Conservation (phyloP, 441 rosid genomes). For the Adansonia grandidieri region DNA sequence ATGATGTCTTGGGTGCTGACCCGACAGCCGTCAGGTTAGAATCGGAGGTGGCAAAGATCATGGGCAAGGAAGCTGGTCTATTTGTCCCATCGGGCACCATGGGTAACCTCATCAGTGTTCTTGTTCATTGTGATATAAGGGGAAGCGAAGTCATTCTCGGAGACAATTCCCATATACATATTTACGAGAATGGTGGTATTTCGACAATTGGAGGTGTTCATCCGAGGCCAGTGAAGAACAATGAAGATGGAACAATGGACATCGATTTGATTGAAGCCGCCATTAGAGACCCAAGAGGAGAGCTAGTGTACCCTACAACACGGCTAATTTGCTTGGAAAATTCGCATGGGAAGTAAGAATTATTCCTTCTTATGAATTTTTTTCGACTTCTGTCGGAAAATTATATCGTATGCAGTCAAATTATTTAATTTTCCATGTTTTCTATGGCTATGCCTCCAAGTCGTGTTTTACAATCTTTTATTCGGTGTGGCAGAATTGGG, state of each 20-base stretch:
- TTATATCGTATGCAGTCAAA: constrained; percentile 9
- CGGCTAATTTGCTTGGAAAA: constrained; percentile 94
- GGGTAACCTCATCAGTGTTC: constrained; percentile 93
- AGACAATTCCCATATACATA: constrained; percentile 76
- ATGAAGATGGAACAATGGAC: constrained; percentile 84
- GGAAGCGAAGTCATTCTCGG: constrained; percentile 97
- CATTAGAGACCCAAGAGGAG: constrained; percentile 71
- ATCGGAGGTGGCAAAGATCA: constrained; percentile 69
- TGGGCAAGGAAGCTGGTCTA: constrained; percentile 83
- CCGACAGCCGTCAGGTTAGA: constrained; percentile 73
- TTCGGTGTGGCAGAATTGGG: background rate
- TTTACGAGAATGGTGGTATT: constrained; percentile 88
- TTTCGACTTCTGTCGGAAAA: background rate
- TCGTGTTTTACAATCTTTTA: background rate
- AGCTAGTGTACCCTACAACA: constrained; percentile 77
- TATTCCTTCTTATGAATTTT: background rate
- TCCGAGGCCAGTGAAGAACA: constrained; percentile 77
- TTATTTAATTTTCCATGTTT: constrained; percentile 2
- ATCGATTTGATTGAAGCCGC: constrained; percentile 72
- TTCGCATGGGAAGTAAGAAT: constrained; percentile 82
- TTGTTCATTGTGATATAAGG: constrained; percentile 81
- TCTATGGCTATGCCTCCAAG: background rate
- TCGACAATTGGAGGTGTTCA: constrained; percentile 92
- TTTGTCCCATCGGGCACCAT: constrained; percentile 96
- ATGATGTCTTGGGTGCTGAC: constrained; percentile 76